Conservation (phyloP, 441 rosid species). For the Populus hybrid region DNA sequence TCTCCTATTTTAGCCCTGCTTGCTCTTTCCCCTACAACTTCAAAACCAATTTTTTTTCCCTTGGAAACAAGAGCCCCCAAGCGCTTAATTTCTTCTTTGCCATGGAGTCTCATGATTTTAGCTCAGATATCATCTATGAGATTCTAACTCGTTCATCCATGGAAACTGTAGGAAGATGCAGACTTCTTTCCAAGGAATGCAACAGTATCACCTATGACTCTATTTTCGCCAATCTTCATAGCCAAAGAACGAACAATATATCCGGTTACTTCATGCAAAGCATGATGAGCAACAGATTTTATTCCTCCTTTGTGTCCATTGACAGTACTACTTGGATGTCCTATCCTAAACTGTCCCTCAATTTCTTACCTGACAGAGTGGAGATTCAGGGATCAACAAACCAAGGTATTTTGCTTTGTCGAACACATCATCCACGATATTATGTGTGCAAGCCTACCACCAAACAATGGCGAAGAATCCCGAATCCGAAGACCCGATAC, state of each 20-base stretch:
- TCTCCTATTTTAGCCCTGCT: neutral
- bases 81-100: neutral
- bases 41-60: neutral
- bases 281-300: neutral
- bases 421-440: neutral
- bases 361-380: slow-evolving; percentile 9
- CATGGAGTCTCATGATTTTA: neutral
- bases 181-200: slow-evolving; percentile 11
- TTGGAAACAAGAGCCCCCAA: neutral
- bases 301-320: neutral
- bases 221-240: slow-evolving; percentile 5
- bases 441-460: slow-evolving; percentile 26
- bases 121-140: slow-evolving; percentile 3
- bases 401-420: slow-evolving; percentile 7
- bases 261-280: slow-evolving; percentile 7
- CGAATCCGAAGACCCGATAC: slow-evolving; percentile 21
- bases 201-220: slow-evolving; percentile 11
- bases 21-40: neutral
- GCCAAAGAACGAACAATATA: neutral
- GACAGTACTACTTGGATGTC: neutral
- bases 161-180: neutral
- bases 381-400: neutral
- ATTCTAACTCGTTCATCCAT: slow-evolving; percentile 11
- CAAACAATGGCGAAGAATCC: slow-evolving; percentile 20
- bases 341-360: neutral